A percentile compares a stretch with the other conserved stretches of the same genome.
phyloP scores from a whole-genome alignment of 2,329 filamentous ascomycete species.

The Fusarium brachygibbosum region DNA sequence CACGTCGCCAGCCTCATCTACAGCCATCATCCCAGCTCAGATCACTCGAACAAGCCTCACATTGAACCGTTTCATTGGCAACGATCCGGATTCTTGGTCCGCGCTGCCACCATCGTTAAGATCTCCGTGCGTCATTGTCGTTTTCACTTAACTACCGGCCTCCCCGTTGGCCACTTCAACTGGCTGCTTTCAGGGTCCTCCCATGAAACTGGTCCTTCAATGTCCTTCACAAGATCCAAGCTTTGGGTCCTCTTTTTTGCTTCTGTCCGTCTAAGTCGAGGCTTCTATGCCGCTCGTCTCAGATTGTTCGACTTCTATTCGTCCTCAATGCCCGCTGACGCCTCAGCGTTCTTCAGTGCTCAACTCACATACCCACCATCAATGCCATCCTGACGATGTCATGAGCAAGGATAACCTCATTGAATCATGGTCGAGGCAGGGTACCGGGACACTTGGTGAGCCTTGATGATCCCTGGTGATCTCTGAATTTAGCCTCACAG shows the following conservation, averaged over 20 bases:
- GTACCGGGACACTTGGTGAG: slow-evolving; percentile 18
- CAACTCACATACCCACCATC: slow-evolving; percentile 38
- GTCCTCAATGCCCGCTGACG: slow-evolving; percentile 16
- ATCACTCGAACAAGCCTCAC: slow-evolving; percentile 23
- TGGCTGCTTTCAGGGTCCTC: slow-evolving; percentile 41
- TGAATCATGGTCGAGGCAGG: slow-evolving; percentile 42
- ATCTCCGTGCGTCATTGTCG: slow-evolving; percentile 43
- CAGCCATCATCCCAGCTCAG: slow-evolving; percentile 47
- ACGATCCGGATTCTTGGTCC: slow-evolving; percentile 35
- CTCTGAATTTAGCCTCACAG: slow-evolving; percentile 25
- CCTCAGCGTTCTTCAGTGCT: slow-evolving; percentile 32
- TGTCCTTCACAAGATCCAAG: slow-evolving; percentile 38
- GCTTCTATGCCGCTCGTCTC: slow-evolving; percentile 23
- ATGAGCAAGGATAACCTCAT: slow-evolving; percentile 43
- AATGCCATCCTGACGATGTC: slow-evolving; percentile 38
- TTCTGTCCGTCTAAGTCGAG: slow-evolving; percentile 26
- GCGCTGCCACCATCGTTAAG: slow-evolving; percentile 40
- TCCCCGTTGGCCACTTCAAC: slow-evolving; percentile 43
- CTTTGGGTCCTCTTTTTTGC: slow-evolving; percentile 29
- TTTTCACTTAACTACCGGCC: slow-evolving; percentile 32
- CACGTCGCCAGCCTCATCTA: slow-evolving; percentile 44
- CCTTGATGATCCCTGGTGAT: slow-evolving; percentile 10
- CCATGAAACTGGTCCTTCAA: slow-evolving; percentile 42
- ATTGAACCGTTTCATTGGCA: slow-evolving; percentile 37
- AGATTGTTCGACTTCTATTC: slow-evolving; percentile 13